These are phyloP conservation scores for Lenzites betulinus DNA, from an alignment of 768 basidiomycete genomes.

Conservation along the genomic window DNA sequence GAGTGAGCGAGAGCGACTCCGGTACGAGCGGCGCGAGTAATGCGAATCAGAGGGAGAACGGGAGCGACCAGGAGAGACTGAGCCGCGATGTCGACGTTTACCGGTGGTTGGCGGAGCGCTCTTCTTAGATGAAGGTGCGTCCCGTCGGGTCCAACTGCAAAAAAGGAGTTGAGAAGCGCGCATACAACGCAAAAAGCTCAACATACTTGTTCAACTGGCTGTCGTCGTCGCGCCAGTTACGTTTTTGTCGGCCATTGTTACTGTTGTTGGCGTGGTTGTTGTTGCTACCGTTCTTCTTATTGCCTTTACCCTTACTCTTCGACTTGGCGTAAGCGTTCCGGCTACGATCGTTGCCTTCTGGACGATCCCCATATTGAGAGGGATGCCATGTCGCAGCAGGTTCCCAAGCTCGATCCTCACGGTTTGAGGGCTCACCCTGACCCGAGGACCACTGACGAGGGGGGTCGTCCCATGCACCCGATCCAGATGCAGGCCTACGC, in stretches of 20 bases:
- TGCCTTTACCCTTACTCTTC: constrained; percentile 37
- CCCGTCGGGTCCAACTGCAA: constrained; percentile 68
- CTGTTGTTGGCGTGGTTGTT: constrained; percentile 34
- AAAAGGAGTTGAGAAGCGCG: constrained; percentile 1
- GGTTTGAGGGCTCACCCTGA: constrained; percentile 17
- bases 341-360: constrained; percentile 22
- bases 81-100: constrained; percentile 46
- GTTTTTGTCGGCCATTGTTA: constrained; percentile 36
- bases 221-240: constrained; percentile 56
- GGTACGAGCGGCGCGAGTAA: constrained; percentile 63
- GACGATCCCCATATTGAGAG: constrained; percentile 33
- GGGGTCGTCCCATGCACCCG: constrained; percentile 27
- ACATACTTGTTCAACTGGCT: constrained; percentile 76
- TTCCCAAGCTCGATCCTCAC: constrained; percentile 31
- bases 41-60: constrained; percentile 67
- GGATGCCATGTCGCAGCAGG: constrained; percentile 36
- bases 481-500: not conserved
- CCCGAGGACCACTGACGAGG: constrained; percentile 23
- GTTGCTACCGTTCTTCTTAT: constrained; percentile 37
- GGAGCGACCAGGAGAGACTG: constrained; percentile 53
- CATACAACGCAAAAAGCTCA: constrained; percentile 5
- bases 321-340: constrained; percentile 31
- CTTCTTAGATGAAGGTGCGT: constrained; percentile 46
- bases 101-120: constrained; percentile 33
- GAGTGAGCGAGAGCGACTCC: constrained; percentile 66